Conservation (phyloP, 192 early-diverging fungal genomes). For the Dispira simplex region DNA sequence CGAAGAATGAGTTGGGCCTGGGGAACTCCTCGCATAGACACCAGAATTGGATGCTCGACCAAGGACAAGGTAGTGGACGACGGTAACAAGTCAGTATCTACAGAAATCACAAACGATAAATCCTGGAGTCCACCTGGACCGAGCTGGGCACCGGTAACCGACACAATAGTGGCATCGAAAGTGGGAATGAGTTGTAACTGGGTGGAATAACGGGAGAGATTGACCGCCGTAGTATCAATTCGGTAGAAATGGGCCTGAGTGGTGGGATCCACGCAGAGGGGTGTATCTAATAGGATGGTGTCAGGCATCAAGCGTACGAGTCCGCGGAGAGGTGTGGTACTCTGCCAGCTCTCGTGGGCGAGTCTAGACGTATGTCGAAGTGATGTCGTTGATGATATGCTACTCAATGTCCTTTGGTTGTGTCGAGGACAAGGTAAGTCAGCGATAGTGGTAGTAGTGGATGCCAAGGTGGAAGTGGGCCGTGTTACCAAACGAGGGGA, state of each 20-base stretch:
- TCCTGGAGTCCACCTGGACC: slow-evolving; percentile 5
- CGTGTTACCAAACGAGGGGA: not conserved
- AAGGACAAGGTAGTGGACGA: too few relatives aligned
- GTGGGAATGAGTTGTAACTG: not conserved
- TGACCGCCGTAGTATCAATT: not conserved
- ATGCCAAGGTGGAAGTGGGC: not conserved
- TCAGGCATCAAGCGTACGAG: not conserved
- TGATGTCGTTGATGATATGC: not conserved
- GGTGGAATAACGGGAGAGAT: slow-evolving; percentile 4
- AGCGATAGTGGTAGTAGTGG: not conserved
- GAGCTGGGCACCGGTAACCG: slow-evolving; percentile 9
- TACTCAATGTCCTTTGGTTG: not conserved
- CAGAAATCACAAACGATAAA: not conserved
- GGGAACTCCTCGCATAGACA: too few relatives aligned
- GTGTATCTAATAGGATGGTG: not conserved
- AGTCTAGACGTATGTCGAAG: not conserved
- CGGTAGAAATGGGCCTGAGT: slow-evolving; percentile 1
- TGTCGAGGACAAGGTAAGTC: not conserved
- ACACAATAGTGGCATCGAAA: slow-evolving; percentile 6
- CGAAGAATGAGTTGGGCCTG: too few relatives aligned
- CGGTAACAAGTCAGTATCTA: slow-evolving; percentile 17
- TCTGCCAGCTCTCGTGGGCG: not conserved
- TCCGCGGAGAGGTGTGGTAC: not conserved
- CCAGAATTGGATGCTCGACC: too few relatives aligned
- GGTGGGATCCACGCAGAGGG: not conserved